Percentiles rank a stretch among this genome's conserved stretches.
Evolutionary conservation across 1,284 basidiomycete genomes (phyloP).

Genomic region (Coniferiporia sulphurascens): DNA sequence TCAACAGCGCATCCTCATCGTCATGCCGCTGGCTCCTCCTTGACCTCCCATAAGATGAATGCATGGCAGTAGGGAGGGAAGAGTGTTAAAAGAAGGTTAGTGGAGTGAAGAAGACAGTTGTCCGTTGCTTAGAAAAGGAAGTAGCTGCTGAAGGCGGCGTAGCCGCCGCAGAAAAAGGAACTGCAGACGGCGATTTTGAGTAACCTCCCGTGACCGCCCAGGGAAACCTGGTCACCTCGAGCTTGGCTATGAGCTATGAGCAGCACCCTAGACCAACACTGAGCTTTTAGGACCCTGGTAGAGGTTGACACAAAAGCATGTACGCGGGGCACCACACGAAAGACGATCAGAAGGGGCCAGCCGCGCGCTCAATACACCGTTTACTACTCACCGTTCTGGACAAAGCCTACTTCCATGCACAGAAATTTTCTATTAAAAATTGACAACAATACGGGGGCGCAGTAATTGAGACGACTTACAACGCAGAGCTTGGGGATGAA

Average conservation of each 20-base stretch:
- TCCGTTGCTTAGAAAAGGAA: neutral
- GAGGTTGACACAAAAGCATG: neutral
- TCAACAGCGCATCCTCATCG: constrained; percentile 44
- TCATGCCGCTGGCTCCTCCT: constrained; percentile 38
- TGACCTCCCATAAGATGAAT: constrained; percentile 42
- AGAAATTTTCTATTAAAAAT: neutral
- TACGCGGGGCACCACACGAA: neutral
- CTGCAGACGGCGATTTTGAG: neutral
- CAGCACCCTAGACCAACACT: neutral
- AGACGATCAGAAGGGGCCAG: neutral
- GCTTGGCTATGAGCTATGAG: neutral
- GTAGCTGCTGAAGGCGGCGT: neutral
- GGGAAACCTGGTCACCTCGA: neutral
- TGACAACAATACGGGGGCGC: neutral
- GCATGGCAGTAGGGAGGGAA: constrained; percentile 38
- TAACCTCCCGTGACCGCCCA: neutral
- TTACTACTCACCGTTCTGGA: neutral
- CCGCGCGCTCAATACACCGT: neutral
- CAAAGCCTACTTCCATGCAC: neutral
- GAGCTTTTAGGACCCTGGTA: neutral
- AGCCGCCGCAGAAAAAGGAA: neutral
- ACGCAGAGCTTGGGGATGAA: neutral
- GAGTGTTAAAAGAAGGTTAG: neutral
- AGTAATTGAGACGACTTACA: neutral
- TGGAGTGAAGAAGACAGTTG: neutral